Base-by-base conservation (phyloP, 345 rosid genomes). In the Eucalyptus erythrocorys region DNA sequence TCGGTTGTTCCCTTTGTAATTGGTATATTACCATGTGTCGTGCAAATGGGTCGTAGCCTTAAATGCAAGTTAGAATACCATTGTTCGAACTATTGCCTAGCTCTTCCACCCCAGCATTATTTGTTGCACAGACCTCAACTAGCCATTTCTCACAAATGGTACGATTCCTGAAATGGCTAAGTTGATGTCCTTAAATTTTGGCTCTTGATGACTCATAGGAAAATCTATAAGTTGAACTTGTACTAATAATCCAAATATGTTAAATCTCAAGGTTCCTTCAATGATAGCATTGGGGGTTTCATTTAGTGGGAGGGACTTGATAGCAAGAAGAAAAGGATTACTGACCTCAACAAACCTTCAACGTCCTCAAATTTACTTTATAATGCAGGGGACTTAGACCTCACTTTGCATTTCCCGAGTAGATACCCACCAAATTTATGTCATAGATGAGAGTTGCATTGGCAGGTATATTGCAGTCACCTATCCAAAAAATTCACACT, bases 381-480 rank as follows among this genome's bases (percentile, higher is more conserved):
- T 76, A 37, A 40, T 22, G 84, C 47, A 40, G 27, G 47, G 47
- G 84, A 76, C 27, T 71, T 40, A 0, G 48, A 8, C 51, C 42
- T 87, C 81, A 89, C 71, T 89, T 87, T 13, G 59, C 59, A 90
- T 97, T 96, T 90, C 99, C 99, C 0, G 96, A 92, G 91, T 95
- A 96, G 87, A 97, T 91, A 21, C 93, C 96, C 68, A 96, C 94
- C 89, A 97, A 94, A 55, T 96, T 94, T 86, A 96, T 94, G 91
- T 97, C 98, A 90, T 97, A 97, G 11, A 96, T 89, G 85, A 97
- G 95, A 88, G 99, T 97, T 59, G 99, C 99, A 93, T 96, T 97
- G 85, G 91, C 99, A 48, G 99, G 99, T 91, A 96, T 93, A 90
- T 97, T 97, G 93, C 98, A 97, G 89, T 97, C 99, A 88, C 98